Conservation (phyloP, 1,284 basidiomycete species). For the Cystobasidium sp. region DNA sequence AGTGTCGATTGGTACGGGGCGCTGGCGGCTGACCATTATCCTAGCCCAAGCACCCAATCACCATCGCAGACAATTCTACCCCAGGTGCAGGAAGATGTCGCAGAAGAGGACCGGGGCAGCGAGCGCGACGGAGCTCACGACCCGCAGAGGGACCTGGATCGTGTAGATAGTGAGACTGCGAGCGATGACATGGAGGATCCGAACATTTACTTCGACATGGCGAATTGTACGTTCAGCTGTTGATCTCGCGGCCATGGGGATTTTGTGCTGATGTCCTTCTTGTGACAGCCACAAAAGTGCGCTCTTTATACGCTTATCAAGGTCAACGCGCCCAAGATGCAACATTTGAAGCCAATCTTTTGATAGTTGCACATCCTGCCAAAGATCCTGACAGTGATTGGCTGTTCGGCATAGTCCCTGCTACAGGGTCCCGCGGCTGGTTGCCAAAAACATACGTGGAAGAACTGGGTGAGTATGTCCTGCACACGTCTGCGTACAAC, state of each 20-base stretch:
- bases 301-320: conserved; percentile 57
- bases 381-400: conserved; percentile 72
- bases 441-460: conserved; percentile 91
- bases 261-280: background rate
- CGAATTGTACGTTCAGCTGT: conserved; percentile 57
- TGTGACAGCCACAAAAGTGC: conserved; percentile 60
- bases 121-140: conserved; percentile 59
- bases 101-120: conserved; percentile 59
- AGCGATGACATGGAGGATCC: conserved; percentile 60
- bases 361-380: conserved; percentile 80
- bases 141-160: background rate
- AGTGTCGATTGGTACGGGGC: conserved; percentile 90
- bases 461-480: conserved; percentile 66
- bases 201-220: conserved; percentile 78
- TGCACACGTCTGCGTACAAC: background rate
- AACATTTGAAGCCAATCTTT: conserved; percentile 78
- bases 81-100: conserved; percentile 66
- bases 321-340: conserved; percentile 67
- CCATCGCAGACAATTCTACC: conserved; percentile 57
- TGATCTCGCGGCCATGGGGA: conserved; percentile 59
- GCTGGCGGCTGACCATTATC: conserved; percentile 71
- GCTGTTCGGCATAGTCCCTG: conserved; percentile 68
- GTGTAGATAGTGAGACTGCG: conserved; percentile 26
- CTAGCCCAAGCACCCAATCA: conserved; percentile 20
- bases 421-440: conserved; percentile 66